Base-by-base conservation (phyloP, 1,284 basidiomycete genomes). In the Sanguinoderma infundibulare region DNA sequence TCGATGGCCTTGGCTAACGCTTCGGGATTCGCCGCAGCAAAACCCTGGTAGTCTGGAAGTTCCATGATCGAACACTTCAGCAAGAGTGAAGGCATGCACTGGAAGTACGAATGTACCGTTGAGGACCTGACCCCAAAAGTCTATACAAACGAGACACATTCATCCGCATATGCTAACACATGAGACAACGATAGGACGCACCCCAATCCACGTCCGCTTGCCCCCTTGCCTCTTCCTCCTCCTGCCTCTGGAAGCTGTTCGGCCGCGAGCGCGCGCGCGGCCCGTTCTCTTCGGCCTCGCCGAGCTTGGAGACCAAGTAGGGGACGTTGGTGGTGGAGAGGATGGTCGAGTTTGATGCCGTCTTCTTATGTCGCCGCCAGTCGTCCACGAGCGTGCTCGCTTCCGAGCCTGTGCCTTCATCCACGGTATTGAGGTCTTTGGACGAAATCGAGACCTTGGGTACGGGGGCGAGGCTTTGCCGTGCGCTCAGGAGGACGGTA, bases 101-200 rank as follows among this genome's bases (percentile, higher is more conserved):
- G 7, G 2, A 42, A 57, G 55, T 20, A 50, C 60, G 44, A 20
- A 69, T 75, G 60, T 60, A 91, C 91, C 92, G 66, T 90, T 92
- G 73, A 99, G 94, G 7, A 99, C 96, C 17, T 85, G 84, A 1
- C 98, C 97, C 97, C 98, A 99, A 78, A 98, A 99, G 67, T 91
- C 91, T 98, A 63, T 30, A 38, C 59, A 63, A 59, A 58, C 8
- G 35, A 15, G 5, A 35, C 9, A 46, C 15, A n/a, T 78, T 80
- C 65, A 81, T 36, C 73, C 67, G 55, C 39, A 10, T 35, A 26
- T 55, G 38, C 34, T 22, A 28, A 36, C 14, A 14, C 9, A 22
- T 47, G 40, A 55, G 38, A 57, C n/a, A 24, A 50, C 47, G 46
- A 35, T 46, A 56, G 20, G 52, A 81, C 90, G 66, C 67, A 92